These are phyloP conservation scores for Alternaria novae-zelandiae DNA, from an alignment of 2,329 filamentous ascomycete genomes.

Conservation along the genomic window DNA sequence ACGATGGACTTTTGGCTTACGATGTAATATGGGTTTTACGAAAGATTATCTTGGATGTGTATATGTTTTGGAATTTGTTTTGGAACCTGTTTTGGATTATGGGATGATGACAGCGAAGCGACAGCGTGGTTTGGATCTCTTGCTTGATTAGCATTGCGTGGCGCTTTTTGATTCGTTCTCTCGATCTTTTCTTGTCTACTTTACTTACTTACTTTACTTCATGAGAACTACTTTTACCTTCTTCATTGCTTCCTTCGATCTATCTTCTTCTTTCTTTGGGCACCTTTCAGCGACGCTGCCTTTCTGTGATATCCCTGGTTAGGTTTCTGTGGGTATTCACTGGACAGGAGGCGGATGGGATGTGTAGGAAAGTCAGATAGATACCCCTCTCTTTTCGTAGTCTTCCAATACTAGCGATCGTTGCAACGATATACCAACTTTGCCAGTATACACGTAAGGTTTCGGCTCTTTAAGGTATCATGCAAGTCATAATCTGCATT, in stretches of 20 bases:
- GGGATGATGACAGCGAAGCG: neutral
- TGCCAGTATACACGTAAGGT: neutral
- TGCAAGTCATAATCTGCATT: neutral
- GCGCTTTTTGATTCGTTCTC: neutral
- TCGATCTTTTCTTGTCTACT: neutral
- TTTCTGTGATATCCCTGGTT: constrained; percentile 9
- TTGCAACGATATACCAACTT: neutral
- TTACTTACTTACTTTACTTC: neutral
- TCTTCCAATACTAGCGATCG: neutral
- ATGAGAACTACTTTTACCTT: neutral
- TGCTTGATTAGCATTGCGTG: constrained; percentile 1
- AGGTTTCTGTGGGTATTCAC: neutral
- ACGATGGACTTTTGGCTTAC: neutral
- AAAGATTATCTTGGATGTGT: neutral
- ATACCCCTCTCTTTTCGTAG: constrained; percentile 11
- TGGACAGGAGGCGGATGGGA: neutral
- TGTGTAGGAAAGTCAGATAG: constrained; percentile 12
- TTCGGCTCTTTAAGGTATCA: neutral
- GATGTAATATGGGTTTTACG: neutral
- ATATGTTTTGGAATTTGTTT: neutral
- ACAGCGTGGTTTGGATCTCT: neutral
- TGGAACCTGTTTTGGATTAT: neutral
- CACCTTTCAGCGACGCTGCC: neutral
- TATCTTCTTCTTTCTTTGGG: neutral
- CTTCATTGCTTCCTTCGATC: neutral